Percentiles rank a stretch among this genome's conserved stretches.
These are phyloP conservation scores for Otatea glauca DNA, from an alignment of 176 grass and related monocot genomes.

Conservation along the genomic window DNA sequence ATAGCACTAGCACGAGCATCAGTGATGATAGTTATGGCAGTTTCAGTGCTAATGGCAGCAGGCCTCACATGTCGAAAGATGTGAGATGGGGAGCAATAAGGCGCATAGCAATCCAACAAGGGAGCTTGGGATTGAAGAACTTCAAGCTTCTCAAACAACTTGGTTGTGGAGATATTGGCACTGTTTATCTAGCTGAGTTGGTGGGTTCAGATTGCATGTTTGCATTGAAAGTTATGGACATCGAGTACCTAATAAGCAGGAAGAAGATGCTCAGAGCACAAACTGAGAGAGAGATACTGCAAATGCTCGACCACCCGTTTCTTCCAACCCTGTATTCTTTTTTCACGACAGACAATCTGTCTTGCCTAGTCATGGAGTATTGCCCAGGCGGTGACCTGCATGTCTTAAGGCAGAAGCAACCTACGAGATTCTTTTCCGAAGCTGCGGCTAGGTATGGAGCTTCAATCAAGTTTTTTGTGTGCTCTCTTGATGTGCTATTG, in stretches of 20 bases:
- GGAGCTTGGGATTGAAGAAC: constrained; percentile 81
- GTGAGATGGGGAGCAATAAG: constrained; percentile 81
- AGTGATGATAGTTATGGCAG: constrained; percentile 89
- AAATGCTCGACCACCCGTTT: constrained; percentile 97
- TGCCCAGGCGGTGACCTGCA: constrained; percentile 93
- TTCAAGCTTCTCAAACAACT: constrained; percentile 94
- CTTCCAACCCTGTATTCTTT: constrained; percentile 92
- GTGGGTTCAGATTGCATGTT: constrained; percentile 87
- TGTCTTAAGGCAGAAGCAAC: constrained; percentile 92
- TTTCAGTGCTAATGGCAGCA: constrained; percentile 67
- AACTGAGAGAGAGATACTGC: constrained; percentile 94
- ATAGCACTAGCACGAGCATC: constrained; percentile 92
- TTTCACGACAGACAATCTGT: constrained; percentile 95
- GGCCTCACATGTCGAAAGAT: constrained; percentile 99
- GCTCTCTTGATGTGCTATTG: background rate
- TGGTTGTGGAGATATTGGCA: constrained; percentile 96
- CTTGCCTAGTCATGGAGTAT: constrained; percentile 96
- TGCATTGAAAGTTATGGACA: constrained; percentile 95
- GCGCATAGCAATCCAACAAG: constrained; percentile 68
- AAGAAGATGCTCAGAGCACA: constrained; percentile 97
- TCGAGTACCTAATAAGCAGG: constrained; percentile 86
- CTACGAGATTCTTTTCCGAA: constrained; percentile 82
- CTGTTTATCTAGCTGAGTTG: constrained; percentile 94
- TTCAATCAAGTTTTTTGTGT: background rate
- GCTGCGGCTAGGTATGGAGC: constrained; percentile 73